Conservation (phyloP, 2,329 filamentous ascomycete species). For the Uncinocarpus reesii region DNA sequence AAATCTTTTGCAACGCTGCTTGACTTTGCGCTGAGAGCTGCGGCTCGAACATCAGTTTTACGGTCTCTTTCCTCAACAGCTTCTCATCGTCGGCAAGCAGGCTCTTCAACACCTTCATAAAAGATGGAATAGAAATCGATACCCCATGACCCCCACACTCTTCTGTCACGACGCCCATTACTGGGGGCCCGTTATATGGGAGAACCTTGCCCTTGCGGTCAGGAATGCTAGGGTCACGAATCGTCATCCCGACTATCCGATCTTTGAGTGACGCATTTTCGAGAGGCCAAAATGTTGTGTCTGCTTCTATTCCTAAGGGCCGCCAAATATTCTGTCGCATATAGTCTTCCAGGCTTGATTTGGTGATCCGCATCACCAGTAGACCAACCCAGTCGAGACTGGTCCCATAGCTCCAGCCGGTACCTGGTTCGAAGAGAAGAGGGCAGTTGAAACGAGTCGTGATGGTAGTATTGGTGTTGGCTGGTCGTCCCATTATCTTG, state of each 20-base stretch:
- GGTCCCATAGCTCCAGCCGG: slow-evolving; percentile 41
- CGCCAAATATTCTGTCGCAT: slow-evolving; percentile 9
- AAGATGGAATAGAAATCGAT: slow-evolving; percentile 2
- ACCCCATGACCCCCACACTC: slow-evolving; percentile 2
- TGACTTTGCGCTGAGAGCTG: slow-evolving; percentile 7
- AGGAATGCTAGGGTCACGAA: slow-evolving; percentile 3
- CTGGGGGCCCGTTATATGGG: not conserved
- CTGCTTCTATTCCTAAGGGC: slow-evolving; percentile 5
- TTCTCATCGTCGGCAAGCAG: not conserved
- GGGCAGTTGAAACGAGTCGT: slow-evolving; percentile 21
- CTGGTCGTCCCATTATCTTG: not conserved
- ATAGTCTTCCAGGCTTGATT: slow-evolving; percentile 1
- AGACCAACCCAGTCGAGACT: slow-evolving; percentile 44
- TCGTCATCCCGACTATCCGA: slow-evolving; percentile 6
- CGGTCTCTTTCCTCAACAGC: not conserved
- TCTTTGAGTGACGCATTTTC: slow-evolving; percentile 12
- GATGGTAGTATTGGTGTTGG: not conserved
- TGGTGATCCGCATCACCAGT: slow-evolving; percentile 10
- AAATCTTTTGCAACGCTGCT: not conserved
- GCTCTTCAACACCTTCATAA: slow-evolving; percentile 1
- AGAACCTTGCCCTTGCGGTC: slow-evolving; percentile 2
- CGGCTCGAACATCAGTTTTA: slow-evolving; percentile 6
- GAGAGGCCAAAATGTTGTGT: slow-evolving; percentile 8
- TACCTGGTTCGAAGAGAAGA: slow-evolving; percentile 43
- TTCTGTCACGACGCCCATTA: not conserved